Conservation (phyloP, 331 rosid species). For the Malus hybrid region DNA sequence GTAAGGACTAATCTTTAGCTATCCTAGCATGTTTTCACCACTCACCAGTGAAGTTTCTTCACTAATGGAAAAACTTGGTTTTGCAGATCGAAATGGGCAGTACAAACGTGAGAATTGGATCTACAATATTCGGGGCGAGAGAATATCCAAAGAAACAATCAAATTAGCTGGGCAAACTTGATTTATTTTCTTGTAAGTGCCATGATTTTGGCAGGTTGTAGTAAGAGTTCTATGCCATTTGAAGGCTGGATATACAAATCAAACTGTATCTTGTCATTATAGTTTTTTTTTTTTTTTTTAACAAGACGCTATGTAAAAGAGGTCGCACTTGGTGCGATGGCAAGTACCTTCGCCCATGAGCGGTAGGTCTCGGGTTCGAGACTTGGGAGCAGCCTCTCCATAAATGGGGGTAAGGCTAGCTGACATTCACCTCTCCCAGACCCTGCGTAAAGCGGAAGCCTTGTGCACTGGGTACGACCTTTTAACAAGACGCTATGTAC, state of each 20-base stretch:
- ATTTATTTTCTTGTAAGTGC: background rate
- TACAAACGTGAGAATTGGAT: constrained; percentile 81
- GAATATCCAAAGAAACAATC: constrained; percentile 60
- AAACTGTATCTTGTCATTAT: background rate
- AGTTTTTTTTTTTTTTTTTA: too few species aligned
- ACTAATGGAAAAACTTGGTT: background rate
- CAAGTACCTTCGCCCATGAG: too few species aligned
- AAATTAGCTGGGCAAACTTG: background rate
- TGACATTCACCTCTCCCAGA: too few species aligned
- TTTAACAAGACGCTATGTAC: too few species aligned
- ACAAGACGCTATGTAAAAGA: too few species aligned
- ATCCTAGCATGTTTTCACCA: background rate
- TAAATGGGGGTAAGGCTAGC: too few species aligned
- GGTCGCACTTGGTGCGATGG: too few species aligned
- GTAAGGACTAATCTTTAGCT: constrained; percentile 37
- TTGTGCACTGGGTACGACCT: too few species aligned
- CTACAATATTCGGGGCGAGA: constrained; percentile 82
- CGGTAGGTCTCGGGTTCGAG: too few species aligned
- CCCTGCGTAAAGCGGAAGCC: too few species aligned
- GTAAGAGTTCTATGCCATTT: background rate
- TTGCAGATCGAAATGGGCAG: constrained; percentile 92
- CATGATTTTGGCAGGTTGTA: background rate
- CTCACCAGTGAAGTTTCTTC: background rate
- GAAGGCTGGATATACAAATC: background rate
- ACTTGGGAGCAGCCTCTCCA: too few species aligned